Evolutionary conservation across 1,284 basidiomycete genomes (phyloP).

Genomic region (Chiua sp.): DNA sequence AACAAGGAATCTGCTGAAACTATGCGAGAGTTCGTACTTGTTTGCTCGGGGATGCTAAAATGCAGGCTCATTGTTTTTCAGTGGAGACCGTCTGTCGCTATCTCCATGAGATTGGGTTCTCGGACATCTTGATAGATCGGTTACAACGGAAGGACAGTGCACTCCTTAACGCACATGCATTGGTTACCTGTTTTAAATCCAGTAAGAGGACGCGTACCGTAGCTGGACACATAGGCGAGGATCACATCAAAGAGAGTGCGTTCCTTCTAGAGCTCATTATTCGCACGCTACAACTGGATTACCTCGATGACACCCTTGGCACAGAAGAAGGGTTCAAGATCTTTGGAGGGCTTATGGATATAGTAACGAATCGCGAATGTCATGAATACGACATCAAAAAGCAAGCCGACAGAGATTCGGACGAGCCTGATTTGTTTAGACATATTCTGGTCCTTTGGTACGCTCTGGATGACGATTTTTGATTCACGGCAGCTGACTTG

Average conservation of each 20-base stretch:
- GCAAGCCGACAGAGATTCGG: constrained; percentile 8
- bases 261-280: constrained; percentile 11
- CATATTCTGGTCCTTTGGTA: constrained; percentile 12
- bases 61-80: no score
- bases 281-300: constrained; percentile 16
- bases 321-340: constrained; percentile 16
- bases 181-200: constrained; percentile 7
- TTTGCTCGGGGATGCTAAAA: no score
- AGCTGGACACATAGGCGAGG: background rate
- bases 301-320: constrained; percentile 20
- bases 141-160: background rate
- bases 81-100: no score
- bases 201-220: background rate
- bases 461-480: background rate
- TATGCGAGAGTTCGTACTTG: constrained; percentile 9
- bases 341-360: constrained; percentile 16
- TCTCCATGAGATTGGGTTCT: no score
- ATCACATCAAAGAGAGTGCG: background rate
- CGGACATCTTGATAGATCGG: constrained; percentile 1
- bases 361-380: constrained; percentile 12
- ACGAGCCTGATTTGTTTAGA: constrained; percentile 15
- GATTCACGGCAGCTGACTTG: no score
- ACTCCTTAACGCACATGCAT: constrained; percentile 14
- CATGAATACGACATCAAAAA: constrained; percentile 7
- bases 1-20: constrained; percentile 9